Evolutionary conservation across 176 grass and related monocot species (phyloP), one percentile per base, ranked within the genome.

Genomic region (Miscanthus lutarioriparius): DNA sequence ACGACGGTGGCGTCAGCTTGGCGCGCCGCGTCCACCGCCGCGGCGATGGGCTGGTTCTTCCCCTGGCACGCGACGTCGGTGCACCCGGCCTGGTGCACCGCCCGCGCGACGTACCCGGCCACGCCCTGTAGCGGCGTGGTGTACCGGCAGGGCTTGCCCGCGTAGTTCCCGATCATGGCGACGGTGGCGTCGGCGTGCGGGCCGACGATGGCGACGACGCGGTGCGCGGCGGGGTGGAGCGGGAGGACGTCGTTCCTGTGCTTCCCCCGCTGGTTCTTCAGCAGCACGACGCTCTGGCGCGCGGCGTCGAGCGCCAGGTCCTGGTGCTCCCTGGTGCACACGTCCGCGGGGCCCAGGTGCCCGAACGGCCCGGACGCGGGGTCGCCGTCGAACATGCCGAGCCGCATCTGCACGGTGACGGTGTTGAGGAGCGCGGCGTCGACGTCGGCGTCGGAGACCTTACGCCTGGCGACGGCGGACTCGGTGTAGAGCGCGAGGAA

Each of bases 101-200:
- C 68, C 35, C 70, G 79, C 12, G 16, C 74, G 4, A 12, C 91
- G 45, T 98, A 95, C 44, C 22, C n/a, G 6, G 72, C 77, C 17
- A 98, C 75, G 1, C 93, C 93, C 77, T 90, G 73, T 6, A 93
- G 61, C 51, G 96, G 93, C 32, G 89, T 98, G 2, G 87, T 92
- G 91, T 95, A 98, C 22, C 35, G 2, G 56, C 96, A 98, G 4
- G 91, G 80, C 32, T 83, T 72, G 27, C 91, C 93, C 0, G 96
- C 96, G 43, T 98, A 95, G 86, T 98, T 98, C 77, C 93, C 96
- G 28, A 95, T 83, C 96, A 95, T 93, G n/a, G 93, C 88, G 0
- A 88, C 76, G 1, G 96, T 98, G 47, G 89, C 96, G 13, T 93
- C 77, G 0, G 96, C 81, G 77, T 98, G 90, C 40, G 96, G 93